Evolutionary conservation across 2,329 filamentous ascomycete species (phyloP), one percentile per base, ranked within the genome.

Genomic region (Trichoderma sp.): DNA sequence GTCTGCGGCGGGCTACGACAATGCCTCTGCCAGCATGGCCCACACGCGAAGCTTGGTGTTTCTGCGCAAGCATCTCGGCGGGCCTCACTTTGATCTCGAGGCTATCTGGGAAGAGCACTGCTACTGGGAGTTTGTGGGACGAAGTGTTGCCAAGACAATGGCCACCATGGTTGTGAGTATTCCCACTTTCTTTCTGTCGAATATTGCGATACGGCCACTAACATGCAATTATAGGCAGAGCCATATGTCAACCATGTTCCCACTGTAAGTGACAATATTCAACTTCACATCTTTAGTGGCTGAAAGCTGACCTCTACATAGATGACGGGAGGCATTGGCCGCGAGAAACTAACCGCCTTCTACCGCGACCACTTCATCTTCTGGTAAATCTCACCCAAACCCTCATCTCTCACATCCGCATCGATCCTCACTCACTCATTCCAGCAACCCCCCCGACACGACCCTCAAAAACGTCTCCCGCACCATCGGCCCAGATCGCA

Each of bases 71-170:
- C 79, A 86, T 14, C 78, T 92, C 8, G 81, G 82, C 1, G 91
- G 91, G 0, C 91, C 91, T 0, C 85, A 83, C 68, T 92, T 94
- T 74, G 89, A 94, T 74, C 85, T 94, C 21, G 92, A 94, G 76
- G 84, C 85, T 1, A 89, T 94, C 62, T 94, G 91, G 92, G 90
- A 93, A 8, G 90, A 93, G 78, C 91, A 94, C 76, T 91, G 89
- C 0, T 83, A 84, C 57, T 90, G 85, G 73, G 90, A 93, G 75
- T 94, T 94, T 76, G 87, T 79, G 2, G 86, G 88, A 68, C 85
- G 90, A 24, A 87, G 86, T 8, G 90, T 92, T 0, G 87, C 87
- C 70, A 85, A 87, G 70, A 94, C 91, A 0, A 93, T 94, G 91
- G 83, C 83, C 13, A 93, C 91, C 0, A 93, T 94, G 91, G 90